Percentiles rank a stretch among this genome's conserved stretches.
phyloP scores from a whole-genome alignment of 2,329 filamentous ascomycete genomes.

The Neopestalotiopsis sp. region DNA sequence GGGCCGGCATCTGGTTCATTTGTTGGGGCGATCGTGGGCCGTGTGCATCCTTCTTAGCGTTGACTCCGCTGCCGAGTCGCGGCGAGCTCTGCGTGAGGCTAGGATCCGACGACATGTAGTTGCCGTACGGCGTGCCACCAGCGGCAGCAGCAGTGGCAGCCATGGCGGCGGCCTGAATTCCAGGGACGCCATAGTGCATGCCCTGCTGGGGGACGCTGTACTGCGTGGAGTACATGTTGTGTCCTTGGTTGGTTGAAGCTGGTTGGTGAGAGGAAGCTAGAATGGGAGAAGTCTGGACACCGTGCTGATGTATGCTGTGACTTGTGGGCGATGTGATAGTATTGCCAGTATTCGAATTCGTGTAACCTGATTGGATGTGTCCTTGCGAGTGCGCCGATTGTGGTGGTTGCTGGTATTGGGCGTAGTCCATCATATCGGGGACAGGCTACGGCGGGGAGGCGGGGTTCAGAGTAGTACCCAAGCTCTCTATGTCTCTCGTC shows the following conservation, averaged over 20 bases:
- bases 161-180: conserved; percentile 90
- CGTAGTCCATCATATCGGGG: conserved; percentile 71
- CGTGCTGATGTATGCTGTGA: conserved; percentile 69
- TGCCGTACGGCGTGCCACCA: conserved; percentile 70
- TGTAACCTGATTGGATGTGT: conserved; percentile 65
- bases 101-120: conserved; percentile 74
- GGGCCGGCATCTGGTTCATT: conserved; percentile 67
- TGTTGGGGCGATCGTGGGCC: conserved; percentile 78
- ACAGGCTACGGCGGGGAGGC: conserved; percentile 31
- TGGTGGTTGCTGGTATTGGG: conserved; percentile 72
- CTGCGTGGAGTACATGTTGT: conserved; percentile 81
- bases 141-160: conserved; percentile 89
- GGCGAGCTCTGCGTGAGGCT: conserved; percentile 75
- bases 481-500: conserved; percentile 34
- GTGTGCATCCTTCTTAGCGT: conserved; percentile 73
- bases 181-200: conserved; percentile 84
- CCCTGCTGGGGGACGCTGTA: conserved; percentile 75
- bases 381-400: conserved; percentile 66
- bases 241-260: conserved; percentile 64
- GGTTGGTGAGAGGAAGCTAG: conserved; percentile 78
- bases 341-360: conserved; percentile 58
- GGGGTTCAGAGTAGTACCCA: conserved; percentile 35
- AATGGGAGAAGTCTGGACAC: conserved; percentile 78
- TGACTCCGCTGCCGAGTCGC: conserved; percentile 67
- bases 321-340: conserved; percentile 77